These are phyloP conservation scores for Trichoderma sp. DNA, from an alignment of 2,329 filamentous ascomycete species.

Conservation along the genomic window DNA sequence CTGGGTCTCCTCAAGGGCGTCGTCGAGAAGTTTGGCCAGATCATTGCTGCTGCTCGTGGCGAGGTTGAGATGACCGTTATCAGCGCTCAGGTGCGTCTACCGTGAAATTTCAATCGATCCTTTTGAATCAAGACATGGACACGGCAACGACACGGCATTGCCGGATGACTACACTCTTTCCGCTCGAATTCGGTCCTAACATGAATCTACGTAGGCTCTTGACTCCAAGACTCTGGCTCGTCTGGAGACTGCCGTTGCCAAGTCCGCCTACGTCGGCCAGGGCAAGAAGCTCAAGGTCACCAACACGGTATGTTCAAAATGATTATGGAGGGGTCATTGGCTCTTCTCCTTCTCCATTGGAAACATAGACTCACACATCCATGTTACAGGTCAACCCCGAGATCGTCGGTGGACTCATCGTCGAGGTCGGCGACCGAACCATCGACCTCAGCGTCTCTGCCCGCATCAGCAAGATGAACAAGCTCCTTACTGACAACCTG, in stretches of 20 bases:
- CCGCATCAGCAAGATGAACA: conserved; percentile 98
- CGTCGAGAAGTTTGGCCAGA: conserved; percentile 77
- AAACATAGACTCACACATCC: not conserved
- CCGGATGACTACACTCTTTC: not conserved
- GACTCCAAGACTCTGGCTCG: conserved; percentile 82
- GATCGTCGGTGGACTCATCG: conserved; percentile 87
- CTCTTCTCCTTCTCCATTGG: not conserved
- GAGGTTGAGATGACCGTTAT: conserved; percentile 93
- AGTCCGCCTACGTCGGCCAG: conserved; percentile 81
- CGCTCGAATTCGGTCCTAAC: conserved; percentile 24
- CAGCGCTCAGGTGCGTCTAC: conserved; percentile 73
- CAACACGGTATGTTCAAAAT: conserved; percentile 63
- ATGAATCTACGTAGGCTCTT: conserved; percentile 57
- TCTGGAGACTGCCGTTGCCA: conserved; percentile 82
- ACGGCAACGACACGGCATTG: not conserved
- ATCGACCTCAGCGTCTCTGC: conserved; percentile 95
- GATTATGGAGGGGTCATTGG: not conserved
- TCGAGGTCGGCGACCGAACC: conserved; percentile 96
- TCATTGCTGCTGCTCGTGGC: conserved; percentile 86
- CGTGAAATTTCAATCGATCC: not conserved
- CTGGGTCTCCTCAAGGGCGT: conserved; percentile 78
- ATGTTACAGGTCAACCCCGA: conserved; percentile 79
- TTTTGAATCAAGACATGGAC: not conserved
- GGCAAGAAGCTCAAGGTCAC: conserved; percentile 99
- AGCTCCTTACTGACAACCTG: conserved; percentile 93